phyloP scores from a whole-genome alignment of 768 basidiomycete species.

The Leccinum fibrillosum region DNA sequence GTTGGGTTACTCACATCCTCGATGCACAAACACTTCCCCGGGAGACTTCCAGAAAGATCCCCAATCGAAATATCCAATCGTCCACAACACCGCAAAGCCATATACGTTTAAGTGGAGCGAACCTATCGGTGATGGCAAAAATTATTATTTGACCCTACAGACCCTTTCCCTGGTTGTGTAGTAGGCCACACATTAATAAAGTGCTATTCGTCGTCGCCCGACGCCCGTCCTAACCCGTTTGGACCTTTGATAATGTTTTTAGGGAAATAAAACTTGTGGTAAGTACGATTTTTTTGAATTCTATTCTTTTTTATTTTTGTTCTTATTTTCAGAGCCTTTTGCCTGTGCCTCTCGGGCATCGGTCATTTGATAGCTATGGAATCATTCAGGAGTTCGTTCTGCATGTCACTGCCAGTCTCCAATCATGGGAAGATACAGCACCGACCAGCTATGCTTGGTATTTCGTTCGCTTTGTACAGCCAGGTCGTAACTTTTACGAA shows the following conservation, averaged over 20 bases:
- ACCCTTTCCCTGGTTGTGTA: not conserved
- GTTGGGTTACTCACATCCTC: not conserved
- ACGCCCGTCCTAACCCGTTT: not conserved
- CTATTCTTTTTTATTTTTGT: not conserved
- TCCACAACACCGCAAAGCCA: not conserved
- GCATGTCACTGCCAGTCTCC: not conserved
- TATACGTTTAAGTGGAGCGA: not conserved
- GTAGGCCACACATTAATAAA: not conserved
- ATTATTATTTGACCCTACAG: not conserved
- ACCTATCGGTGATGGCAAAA: not conserved
- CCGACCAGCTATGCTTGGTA: not conserved
- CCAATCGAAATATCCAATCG: not conserved
- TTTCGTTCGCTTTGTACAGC: not conserved
- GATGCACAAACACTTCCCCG: not conserved
- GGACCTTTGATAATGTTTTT: not conserved
- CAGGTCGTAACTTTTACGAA: not conserved
- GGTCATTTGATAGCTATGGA: not conserved
- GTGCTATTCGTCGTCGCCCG: not conserved
- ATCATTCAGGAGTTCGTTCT: not conserved
- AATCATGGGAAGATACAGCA: not conserved
- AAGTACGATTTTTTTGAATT: not conserved
- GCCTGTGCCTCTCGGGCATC: not conserved
- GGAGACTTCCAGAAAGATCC: not conserved
- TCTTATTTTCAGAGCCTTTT: not conserved
- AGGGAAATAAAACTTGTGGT: not conserved